Evolutionary conservation across 192 early-diverging fungal species (phyloP).

Genomic region (Pilaira anomala): DNA sequence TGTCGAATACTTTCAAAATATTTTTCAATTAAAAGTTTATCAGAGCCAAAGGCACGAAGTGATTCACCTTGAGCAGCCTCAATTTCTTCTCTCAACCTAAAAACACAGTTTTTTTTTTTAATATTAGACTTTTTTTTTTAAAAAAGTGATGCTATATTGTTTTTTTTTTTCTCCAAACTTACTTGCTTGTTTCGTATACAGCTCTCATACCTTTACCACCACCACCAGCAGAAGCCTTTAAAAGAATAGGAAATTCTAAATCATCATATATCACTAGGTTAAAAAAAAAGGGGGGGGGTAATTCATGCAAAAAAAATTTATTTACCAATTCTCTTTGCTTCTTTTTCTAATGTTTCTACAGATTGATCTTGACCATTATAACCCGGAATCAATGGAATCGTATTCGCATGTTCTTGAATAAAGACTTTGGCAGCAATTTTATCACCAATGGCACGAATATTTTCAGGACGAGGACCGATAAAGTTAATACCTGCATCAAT

Average conservation of each 20-base stretch:
- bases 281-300: neutral
- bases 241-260: conserved; percentile 54
- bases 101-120: too few species aligned
- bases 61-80: conserved; percentile 54
- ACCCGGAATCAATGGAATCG: conserved; percentile 61
- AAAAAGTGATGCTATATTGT: neutral
- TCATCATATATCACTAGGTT: neutral
- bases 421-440: conserved; percentile 59
- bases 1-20: conserved; percentile 55
- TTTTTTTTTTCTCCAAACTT: too few species aligned
- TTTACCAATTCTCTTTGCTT: conserved; percentile 44
- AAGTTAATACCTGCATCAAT: conserved; percentile 49
- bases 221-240: conserved; percentile 63
- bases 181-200: conserved; percentile 42
- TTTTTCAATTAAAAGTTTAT: conserved; percentile 56
- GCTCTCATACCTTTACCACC: conserved; percentile 68
- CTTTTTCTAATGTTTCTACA: conserved; percentile 44
- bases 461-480: conserved; percentile 54
- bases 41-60: conserved; percentile 54
- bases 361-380: conserved; percentile 62
- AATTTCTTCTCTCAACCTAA: conserved; percentile 48
- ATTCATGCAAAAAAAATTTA: neutral
- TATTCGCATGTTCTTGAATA: conserved; percentile 47
- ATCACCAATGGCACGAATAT: conserved; percentile 59
- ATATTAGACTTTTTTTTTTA: too few species aligned